Conservation (phyloP, 176 grass and related monocot species). For the Musa itinerans region DNA sequence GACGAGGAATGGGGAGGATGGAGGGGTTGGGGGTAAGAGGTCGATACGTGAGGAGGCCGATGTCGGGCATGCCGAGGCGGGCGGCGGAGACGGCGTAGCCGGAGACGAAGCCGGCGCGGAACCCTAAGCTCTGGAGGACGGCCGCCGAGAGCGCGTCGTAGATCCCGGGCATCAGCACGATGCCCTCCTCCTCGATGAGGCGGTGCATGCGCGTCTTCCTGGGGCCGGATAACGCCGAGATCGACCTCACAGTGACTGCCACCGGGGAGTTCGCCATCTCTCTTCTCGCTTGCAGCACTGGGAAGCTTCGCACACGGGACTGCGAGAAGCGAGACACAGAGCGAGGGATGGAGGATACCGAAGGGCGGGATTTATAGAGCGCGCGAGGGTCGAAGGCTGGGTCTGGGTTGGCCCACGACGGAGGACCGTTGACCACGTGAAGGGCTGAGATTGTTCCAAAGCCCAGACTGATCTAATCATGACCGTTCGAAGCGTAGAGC, state of each 20-base stretch:
- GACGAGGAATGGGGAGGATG: neutral
- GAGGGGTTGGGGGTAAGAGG: neutral
- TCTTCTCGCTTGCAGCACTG: neutral
- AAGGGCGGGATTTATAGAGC: neutral
- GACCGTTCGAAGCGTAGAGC: neutral
- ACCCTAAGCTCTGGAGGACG: conserved; percentile 34
- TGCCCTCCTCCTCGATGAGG: conserved; percentile 29
- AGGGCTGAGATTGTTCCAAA: neutral
- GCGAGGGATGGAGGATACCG: neutral
- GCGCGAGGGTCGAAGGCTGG: neutral
- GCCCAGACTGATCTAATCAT: neutral
- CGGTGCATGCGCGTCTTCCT: conserved; percentile 21
- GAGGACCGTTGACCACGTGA: neutral
- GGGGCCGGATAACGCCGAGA: neutral
- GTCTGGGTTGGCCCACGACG: neutral
- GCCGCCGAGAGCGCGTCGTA: conserved; percentile 44
- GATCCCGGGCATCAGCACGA: conserved; percentile 21
- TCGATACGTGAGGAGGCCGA: conserved; percentile 36
- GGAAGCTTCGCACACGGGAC: no score
- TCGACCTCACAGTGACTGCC: neutral
- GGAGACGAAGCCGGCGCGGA: conserved; percentile 30
- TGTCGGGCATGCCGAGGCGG: conserved; percentile 36
- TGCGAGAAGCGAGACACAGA: neutral
- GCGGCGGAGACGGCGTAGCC: conserved; percentile 33
- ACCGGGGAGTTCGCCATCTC: neutral